Evolutionary conservation across 352 stramenopile genomes (phyloP).

Genomic region (Globisporangium uncinulatum): DNA sequence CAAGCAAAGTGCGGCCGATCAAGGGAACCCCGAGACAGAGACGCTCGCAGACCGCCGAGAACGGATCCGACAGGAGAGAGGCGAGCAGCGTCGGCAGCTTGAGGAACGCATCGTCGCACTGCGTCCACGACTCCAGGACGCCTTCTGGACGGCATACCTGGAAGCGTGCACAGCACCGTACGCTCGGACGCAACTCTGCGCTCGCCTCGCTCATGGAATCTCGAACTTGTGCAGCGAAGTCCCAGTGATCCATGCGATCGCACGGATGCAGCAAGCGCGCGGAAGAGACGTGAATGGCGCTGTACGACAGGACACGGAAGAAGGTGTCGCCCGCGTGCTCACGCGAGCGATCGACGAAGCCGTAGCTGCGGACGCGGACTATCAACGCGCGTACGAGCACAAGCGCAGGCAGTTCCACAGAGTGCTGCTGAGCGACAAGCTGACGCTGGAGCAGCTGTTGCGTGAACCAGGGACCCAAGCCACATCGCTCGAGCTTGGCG

Average conservation of each 20-base stretch:
- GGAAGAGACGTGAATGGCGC: not conserved
- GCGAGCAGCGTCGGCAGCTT: conserved; percentile 9
- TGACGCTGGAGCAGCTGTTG: conserved; percentile 18
- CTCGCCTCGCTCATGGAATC: conserved; percentile 22
- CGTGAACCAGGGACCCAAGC: not conserved
- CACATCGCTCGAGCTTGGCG: no score
- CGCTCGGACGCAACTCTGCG: conserved; percentile 16
- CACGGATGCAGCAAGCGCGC: conserved; percentile 8
- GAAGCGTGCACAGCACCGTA: conserved; percentile 31
- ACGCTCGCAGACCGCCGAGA: conserved; percentile 3
- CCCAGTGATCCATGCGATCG: conserved; percentile 36
- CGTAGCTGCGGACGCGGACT: conserved; percentile 21
- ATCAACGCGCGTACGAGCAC: conserved; percentile 25
- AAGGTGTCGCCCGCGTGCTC: conserved; percentile 22
- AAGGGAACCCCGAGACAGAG: conserved; percentile 14
- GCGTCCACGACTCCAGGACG: conserved; percentile 25
- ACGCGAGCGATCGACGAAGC: conserved; percentile 36
- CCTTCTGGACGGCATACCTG: conserved; percentile 22
- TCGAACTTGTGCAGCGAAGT: conserved; percentile 30
- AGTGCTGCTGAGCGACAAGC: conserved; percentile 32
- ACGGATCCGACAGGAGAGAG: conserved; percentile 8
- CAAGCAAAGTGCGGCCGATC: conserved; percentile 3
- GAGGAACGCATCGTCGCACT: conserved; percentile 15
- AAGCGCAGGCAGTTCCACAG: conserved; percentile 22
- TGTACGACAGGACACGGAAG: not conserved